Conservation (phyloP, 2,329 filamentous ascomycete species). For the Colletotrichum sp. region DNA sequence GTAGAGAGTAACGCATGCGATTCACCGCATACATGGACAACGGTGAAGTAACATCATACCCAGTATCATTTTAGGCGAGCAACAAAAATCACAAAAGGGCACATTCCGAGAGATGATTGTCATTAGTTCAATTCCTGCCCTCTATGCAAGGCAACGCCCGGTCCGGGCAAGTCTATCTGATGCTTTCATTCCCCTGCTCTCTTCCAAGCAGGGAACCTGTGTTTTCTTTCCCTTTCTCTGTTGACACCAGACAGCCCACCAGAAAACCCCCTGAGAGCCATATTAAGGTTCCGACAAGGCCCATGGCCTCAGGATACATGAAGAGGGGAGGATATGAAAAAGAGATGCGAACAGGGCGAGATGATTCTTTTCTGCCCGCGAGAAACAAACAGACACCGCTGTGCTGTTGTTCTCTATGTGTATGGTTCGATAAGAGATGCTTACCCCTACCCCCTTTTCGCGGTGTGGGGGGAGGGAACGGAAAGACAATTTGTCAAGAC, state of each 20-base stretch:
- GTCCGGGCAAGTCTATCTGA: neutral
- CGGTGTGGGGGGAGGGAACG: neutral
- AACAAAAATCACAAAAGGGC: neutral
- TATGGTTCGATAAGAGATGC: neutral
- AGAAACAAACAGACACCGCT: neutral
- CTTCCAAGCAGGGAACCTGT: neutral
- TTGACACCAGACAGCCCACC: neutral
- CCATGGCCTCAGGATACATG: neutral
- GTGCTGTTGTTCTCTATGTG: neutral
- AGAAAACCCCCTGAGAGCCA: neutral
- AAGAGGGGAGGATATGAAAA: neutral
- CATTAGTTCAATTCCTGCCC: neutral
- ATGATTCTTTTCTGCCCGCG: neutral
- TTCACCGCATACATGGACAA: neutral
- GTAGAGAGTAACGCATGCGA: constrained; percentile 8
- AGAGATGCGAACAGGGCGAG: neutral
- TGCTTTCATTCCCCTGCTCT: neutral
- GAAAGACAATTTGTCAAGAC: neutral
- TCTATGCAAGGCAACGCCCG: neutral
- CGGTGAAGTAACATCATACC: constrained; percentile 8
- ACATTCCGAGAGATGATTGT: neutral
- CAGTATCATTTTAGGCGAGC: neutral
- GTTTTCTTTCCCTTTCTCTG: neutral
- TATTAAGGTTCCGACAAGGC: neutral
- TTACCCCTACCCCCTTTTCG: neutral